Base-by-base conservation (phyloP, 164 flowering plant genomes). In the Vitis amurensis region DNA sequence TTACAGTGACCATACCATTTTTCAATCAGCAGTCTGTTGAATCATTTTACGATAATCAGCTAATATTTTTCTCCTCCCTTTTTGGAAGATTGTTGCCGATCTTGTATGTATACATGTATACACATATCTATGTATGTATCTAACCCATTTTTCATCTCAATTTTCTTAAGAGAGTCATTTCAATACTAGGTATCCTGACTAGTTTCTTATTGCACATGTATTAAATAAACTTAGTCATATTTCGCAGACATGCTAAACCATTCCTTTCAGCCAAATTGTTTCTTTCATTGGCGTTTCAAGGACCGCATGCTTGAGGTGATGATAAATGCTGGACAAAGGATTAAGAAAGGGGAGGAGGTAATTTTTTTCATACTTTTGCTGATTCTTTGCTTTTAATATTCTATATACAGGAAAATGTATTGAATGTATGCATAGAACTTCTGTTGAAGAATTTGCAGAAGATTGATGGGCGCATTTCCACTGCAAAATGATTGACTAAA, bases 261-360 rank as follows among this genome's bases (percentile, higher is more conserved):
- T 83, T 95, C 98, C 50, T 90, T 87, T 72, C 82, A 82, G 80
- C 99, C 99, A 68, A 93, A 88, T 76, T 95, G 99, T 69, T 93
- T 95, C 76, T 81, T 95, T 59, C 97, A 95, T 74, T 95, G 99
- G 99, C 97, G 98, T 74, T 84, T 78, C 78, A 95, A 88, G 85
- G 99, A 95, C 70, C 94, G 98, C 59, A 93, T 95, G 99, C 91
- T 95, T 79, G 99, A 95, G 86, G 99, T 95, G 78, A 86, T 95
- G 98, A 86, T 87, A 83, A 93, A 95, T 87, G 98, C 98, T 74
- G 98, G 99, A 56, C 94, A 90, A 61, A 73, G 66, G 56, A 88
- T 95, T 27, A 85, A 59, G 69, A 91, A 85, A 72, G 99, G 98
- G 63, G 98, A 95, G 16, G 97, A 91, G 90, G 99, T 93, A 78